A percentile compares a stretch with the other conserved stretches of the same genome.
Evolutionary conservation across 1,284 basidiomycete species (phyloP).

Genomic region (Rhodotorula sp.): DNA sequence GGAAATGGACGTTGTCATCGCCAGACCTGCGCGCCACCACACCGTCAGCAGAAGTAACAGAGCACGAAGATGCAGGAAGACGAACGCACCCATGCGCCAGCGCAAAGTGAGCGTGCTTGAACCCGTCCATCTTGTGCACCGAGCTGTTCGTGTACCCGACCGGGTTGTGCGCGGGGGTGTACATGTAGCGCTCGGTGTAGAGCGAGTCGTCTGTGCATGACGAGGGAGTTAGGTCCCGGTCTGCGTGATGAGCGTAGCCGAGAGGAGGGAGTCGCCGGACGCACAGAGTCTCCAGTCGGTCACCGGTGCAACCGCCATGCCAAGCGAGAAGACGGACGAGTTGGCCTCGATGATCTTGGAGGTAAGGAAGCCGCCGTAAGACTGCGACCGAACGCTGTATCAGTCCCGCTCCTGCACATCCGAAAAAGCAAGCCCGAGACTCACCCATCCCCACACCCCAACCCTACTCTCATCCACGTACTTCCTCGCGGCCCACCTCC

Average conservation of each 20-base stretch:
- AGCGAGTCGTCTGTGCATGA: slow-evolving; percentile 11
- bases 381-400: slow-evolving; percentile 54
- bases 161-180: slow-evolving; percentile 70
- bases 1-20: slow-evolving; percentile 92
- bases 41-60: neutral
- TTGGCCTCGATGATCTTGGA: slow-evolving; percentile 74
- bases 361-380: slow-evolving; percentile 90
- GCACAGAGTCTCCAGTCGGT: slow-evolving; percentile 64
- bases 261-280: neutral
- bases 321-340: slow-evolving; percentile 56
- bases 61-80: too few species aligned
- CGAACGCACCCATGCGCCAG: slow-evolving; percentile 71
- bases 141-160: slow-evolving; percentile 80
- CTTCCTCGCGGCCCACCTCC: slow-evolving; percentile 48
- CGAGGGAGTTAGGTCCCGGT: too few species aligned
- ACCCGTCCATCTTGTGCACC: slow-evolving; percentile 79
- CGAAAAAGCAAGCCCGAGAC: slow-evolving; percentile 45
- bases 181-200: slow-evolving; percentile 88
- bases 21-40: slow-evolving; percentile 56
- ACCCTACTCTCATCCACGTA: slow-evolving; percentile 72
- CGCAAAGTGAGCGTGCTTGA: slow-evolving; percentile 72
- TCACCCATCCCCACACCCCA: slow-evolving; percentile 92
- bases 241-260: neutral
- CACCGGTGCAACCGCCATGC: slow-evolving; percentile 74
- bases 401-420: neutral